Conservation (phyloP, 345 rosid genomes). For the Barbarea vulgaris region DNA sequence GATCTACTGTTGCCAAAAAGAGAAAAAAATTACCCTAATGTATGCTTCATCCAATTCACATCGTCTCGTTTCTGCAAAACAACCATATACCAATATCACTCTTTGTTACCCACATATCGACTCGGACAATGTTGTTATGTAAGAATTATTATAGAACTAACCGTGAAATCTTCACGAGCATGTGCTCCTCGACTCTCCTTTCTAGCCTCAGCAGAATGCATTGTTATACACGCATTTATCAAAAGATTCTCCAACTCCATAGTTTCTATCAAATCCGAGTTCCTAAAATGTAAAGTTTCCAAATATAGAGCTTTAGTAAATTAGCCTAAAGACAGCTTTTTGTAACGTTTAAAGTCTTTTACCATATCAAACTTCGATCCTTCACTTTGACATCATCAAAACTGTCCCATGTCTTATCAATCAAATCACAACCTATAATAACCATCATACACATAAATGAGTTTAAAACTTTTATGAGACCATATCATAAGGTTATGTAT, state of each 20-base stretch:
- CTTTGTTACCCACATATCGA: background rate
- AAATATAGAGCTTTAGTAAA: background rate
- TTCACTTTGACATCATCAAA: conserved; percentile 77
- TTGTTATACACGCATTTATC: conserved; percentile 89
- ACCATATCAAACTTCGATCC: conserved; percentile 92
- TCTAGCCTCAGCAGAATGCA: conserved; percentile 98
- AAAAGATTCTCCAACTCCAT: conserved; percentile 91
- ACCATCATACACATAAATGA: too few species aligned
- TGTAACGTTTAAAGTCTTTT: conserved; percentile 21
- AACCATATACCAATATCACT: background rate
- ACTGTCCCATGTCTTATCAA: conserved; percentile 85
- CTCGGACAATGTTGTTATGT: background rate
- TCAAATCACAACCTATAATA: conserved; percentile 77
- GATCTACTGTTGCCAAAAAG: background rate
- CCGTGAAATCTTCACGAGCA: conserved; percentile 97
- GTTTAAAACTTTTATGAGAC: too few species aligned
- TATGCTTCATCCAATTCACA: conserved; percentile 90
- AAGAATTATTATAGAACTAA: conserved; percentile 37
- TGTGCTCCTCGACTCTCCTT: conserved; percentile 99
- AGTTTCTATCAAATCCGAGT: conserved; percentile 89
- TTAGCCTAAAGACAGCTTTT: background rate
- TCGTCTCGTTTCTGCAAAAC: conserved; percentile 87
- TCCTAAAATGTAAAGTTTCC: conserved; percentile 53
- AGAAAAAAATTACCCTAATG: conserved; percentile 68
- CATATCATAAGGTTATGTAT: too few species aligned